These are phyloP conservation scores for Aspergillus texensis DNA, from an alignment of 2,329 filamentous ascomycete genomes.

Conservation along the genomic window DNA sequence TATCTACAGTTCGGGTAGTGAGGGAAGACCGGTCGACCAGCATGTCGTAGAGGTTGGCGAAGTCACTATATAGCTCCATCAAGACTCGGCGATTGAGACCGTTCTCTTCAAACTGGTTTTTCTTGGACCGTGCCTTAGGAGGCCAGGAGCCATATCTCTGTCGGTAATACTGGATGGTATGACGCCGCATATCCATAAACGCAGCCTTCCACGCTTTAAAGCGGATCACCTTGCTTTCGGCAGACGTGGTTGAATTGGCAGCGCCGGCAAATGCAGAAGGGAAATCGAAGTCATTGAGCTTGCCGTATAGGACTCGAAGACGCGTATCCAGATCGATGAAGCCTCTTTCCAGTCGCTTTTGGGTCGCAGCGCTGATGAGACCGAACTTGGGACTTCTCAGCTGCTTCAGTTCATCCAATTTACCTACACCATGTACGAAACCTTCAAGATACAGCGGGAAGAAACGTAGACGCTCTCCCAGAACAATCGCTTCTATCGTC, in stretches of 20 bases:
- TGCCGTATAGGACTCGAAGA: slow-evolving; percentile 68
- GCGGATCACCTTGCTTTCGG: slow-evolving; percentile 74
- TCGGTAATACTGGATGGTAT: slow-evolving; percentile 71
- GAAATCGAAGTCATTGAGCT: slow-evolving; percentile 88
- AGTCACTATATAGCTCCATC: slow-evolving; percentile 79
- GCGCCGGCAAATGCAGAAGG: slow-evolving; percentile 86
- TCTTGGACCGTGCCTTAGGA: slow-evolving; percentile 87
- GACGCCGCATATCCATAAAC: slow-evolving; percentile 74
- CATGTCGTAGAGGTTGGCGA: slow-evolving; percentile 84
- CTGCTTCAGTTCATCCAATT: slow-evolving; percentile 72
- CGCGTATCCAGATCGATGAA: slow-evolving; percentile 77
- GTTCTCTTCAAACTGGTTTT: slow-evolving; percentile 83
- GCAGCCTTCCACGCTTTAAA: slow-evolving; percentile 82
- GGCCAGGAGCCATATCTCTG: slow-evolving; percentile 76
- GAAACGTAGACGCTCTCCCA: slow-evolving; percentile 84
- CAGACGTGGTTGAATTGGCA: slow-evolving; percentile 77
- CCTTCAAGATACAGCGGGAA: slow-evolving; percentile 84
- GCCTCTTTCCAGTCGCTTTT: slow-evolving; percentile 78
- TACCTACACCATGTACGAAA: slow-evolving; percentile 87
- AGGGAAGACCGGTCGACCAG: slow-evolving; percentile 77
- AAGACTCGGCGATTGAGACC: slow-evolving; percentile 85
- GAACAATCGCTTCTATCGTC: slow-evolving; percentile 83
- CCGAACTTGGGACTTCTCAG: slow-evolving; percentile 70
- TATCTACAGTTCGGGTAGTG: slow-evolving; percentile 77
- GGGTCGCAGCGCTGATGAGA: slow-evolving; percentile 70